Percentiles rank a stretch among this genome's conserved stretches.
Conservation (phyloP, 2,329 filamentous ascomycete genomes). For the Fusarium sp. region DNA sequence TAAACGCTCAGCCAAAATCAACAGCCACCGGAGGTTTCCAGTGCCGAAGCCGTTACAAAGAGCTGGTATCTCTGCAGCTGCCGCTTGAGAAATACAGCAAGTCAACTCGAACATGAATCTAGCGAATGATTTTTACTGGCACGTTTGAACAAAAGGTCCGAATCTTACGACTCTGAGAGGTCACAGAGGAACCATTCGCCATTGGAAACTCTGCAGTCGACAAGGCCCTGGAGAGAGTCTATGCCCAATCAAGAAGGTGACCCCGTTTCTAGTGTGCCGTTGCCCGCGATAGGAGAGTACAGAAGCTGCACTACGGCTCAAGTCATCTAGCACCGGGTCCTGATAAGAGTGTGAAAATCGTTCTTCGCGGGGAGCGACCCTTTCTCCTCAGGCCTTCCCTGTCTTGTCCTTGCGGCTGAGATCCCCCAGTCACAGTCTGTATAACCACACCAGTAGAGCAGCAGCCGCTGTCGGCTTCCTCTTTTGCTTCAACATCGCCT, state of each 20-base stretch:
- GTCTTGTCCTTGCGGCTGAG: constrained; percentile 34
- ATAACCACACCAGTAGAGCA: constrained; percentile 42
- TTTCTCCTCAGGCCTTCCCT: constrained; percentile 34
- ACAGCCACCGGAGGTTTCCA: not conserved
- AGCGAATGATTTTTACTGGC: constrained; percentile 9
- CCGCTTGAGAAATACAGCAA: constrained; percentile 1
- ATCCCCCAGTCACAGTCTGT: constrained; percentile 31
- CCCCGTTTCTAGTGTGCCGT: constrained; percentile 31
- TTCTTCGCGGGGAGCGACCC: constrained; percentile 42
- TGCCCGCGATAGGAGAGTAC: constrained; percentile 29
- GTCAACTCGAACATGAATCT: constrained; percentile 8
- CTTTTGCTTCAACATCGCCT: constrained; percentile 37
- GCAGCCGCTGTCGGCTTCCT: constrained; percentile 39
- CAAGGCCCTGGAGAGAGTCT: constrained; percentile 19
- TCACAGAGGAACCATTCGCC: constrained; percentile 28
- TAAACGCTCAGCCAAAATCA: not conserved
- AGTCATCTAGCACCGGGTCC: constrained; percentile 35
- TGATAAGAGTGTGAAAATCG: constrained; percentile 27
- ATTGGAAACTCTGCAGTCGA: constrained; percentile 29
- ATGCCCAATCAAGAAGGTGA: constrained; percentile 40
- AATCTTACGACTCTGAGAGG: constrained; percentile 29
- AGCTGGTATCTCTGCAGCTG: not conserved
- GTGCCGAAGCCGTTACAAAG: not conserved
- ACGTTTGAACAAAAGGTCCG: constrained; percentile 46
- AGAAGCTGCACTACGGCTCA: constrained; percentile 23